phyloP scores from a whole-genome alignment of 495 filamentous ascomycete genomes.

The Wilcoxina mikolae region DNA sequence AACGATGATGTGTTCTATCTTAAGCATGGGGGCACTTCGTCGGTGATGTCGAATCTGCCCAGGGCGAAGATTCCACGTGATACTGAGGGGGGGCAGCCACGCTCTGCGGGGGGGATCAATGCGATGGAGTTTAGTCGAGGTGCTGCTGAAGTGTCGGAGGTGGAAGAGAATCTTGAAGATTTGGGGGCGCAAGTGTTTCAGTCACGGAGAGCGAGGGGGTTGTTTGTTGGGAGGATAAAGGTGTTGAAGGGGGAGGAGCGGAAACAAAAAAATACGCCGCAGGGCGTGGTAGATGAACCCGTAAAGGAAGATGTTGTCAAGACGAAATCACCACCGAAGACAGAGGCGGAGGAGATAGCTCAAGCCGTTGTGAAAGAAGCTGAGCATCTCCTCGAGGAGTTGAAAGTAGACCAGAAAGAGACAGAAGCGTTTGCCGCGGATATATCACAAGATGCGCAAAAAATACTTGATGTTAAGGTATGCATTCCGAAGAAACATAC shows the following conservation, averaged over 20 bases:
- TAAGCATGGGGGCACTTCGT: slow-evolving; percentile 34
- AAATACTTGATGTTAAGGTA: no score
- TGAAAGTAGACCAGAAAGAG: slow-evolving; percentile 3
- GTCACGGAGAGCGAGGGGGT: slow-evolving; percentile 2
- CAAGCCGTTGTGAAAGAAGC: slow-evolving; percentile 9
- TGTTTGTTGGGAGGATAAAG: neutral
- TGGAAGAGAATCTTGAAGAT: slow-evolving; percentile 1
- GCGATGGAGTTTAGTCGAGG: slow-evolving; percentile 38
- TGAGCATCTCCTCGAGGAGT: neutral
- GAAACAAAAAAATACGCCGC: neutral
- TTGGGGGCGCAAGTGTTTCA: slow-evolving; percentile 4
- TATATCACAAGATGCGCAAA: slow-evolving; percentile 22
- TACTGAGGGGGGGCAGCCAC: slow-evolving; percentile 33
- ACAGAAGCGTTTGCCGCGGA: slow-evolving; percentile 21
- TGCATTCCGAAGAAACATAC: neutral
- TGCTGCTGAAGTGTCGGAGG: neutral
- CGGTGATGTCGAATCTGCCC: slow-evolving; percentile 42
- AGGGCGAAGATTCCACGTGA: slow-evolving; percentile 45
- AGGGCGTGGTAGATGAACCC: no score
- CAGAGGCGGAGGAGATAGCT: neutral
- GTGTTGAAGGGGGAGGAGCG: neutral
- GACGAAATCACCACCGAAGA: neutral
- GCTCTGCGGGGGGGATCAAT: neutral
- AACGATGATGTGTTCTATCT: slow-evolving; percentile 47
- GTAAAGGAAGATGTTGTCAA: neutral